Percentiles rank a stretch among this genome's conserved stretches.
These are phyloP conservation scores for Aschersonia sp. DNA, from an alignment of 2,329 filamentous ascomycete genomes.

Conservation along the genomic window DNA sequence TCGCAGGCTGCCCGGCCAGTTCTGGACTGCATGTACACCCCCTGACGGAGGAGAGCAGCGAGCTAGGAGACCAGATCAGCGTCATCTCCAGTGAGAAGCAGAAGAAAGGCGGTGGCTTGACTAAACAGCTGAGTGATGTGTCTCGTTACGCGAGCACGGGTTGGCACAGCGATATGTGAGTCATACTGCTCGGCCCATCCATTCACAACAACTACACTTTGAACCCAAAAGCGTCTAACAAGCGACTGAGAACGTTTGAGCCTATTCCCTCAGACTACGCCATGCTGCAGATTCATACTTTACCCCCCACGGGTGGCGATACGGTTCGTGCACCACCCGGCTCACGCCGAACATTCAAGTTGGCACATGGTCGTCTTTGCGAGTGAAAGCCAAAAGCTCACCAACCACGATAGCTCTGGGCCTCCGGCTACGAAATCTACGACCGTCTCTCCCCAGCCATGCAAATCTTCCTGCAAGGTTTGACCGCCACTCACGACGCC, in stretches of 20 bases:
- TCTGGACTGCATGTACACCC: constrained; percentile 41
- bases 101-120: constrained; percentile 37
- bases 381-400: background rate
- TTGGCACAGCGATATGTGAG: constrained; percentile 37
- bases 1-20: constrained; percentile 23
- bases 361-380: too few species aligned
- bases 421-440: constrained; percentile 45
- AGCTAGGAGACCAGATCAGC: constrained; percentile 39
- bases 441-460: constrained; percentile 35
- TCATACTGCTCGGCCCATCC: background rate
- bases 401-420: constrained; percentile 33
- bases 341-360: background rate
- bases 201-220: background rate
- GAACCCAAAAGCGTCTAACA: too few species aligned
- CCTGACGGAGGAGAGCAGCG: constrained; percentile 33
- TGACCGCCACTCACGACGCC: constrained; percentile 32
- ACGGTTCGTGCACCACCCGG: constrained; percentile 19
- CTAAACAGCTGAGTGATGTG: constrained; percentile 34
- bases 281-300: constrained; percentile 38
- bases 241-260: constrained; percentile 31
- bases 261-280: constrained; percentile 45
- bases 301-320: constrained; percentile 43
- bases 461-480: constrained; percentile 28
- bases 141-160: constrained; percentile 28
- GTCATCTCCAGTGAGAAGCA: constrained; percentile 42